These are phyloP conservation scores for Agroathelia rolfsii DNA, from an alignment of 1,284 basidiomycete genomes.

Conservation along the genomic window DNA sequence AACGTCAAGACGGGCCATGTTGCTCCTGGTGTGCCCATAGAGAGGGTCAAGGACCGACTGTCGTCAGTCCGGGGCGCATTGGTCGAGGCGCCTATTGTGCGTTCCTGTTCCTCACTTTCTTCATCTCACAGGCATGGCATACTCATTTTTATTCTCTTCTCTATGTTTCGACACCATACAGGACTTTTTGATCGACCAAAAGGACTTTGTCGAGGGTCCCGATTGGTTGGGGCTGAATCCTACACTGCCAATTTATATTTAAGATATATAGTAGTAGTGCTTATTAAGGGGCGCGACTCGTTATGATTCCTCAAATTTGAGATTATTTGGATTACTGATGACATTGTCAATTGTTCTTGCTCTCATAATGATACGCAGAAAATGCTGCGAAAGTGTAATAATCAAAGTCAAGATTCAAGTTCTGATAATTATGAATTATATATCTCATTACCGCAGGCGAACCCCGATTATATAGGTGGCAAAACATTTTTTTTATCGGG, in stretches of 20 bases:
- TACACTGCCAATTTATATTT: slow-evolving; percentile 69
- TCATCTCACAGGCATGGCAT: neutral
- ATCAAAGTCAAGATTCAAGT: no score
- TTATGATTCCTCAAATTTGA: no score
- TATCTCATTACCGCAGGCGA: no score
- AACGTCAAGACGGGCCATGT: slow-evolving; percentile 80
- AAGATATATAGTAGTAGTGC: no score
- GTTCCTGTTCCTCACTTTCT: slow-evolving; percentile 13
- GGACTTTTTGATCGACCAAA: slow-evolving; percentile 78
- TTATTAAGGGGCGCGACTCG: no score
- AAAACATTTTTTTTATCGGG: no score
- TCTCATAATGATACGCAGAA: no score
- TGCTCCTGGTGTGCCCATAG: slow-evolving; percentile 50
- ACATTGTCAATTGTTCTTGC: no score
- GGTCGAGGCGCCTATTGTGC: slow-evolving; percentile 69
- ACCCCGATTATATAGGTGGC: no score
- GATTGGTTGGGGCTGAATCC: slow-evolving; percentile 72
- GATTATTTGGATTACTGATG: no score
- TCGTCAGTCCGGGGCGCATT: slow-evolving; percentile 59
- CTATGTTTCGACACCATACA: slow-evolving; percentile 17
- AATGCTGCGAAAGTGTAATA: no score
- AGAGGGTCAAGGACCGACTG: slow-evolving; percentile 67
- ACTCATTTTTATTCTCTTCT: neutral
- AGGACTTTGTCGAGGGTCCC: slow-evolving; percentile 56
- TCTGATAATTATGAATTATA: no score